Evolutionary conservation across 768 basidiomycete genomes (phyloP), one percentile per base, ranked within the genome.

Genomic region (Termitomyces sp.): DNA sequence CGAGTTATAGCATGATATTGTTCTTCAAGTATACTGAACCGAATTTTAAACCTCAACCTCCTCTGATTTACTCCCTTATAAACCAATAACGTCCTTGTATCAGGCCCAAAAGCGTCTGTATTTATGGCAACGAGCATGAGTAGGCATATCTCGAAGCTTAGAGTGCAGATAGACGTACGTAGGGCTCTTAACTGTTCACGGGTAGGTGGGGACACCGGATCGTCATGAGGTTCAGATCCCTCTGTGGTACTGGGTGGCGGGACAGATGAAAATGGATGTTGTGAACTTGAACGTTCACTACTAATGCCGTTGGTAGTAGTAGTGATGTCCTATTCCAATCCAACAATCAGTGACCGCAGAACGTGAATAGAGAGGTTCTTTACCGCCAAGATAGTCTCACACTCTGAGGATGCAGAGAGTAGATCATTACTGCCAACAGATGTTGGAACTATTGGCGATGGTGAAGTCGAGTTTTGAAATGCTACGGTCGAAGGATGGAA

Each of bases 1-100:
- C 66, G 65, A 13, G 61, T 66, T n/a, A 79, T 57, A 33, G 65
- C 63, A 42, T 67, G 28, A 63, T 68, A 72, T 7, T 70, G 63
- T 15, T 63, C 58, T 24, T 76, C 69, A 9, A 62, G 50, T 38
- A 73, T 63, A 32, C 57, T 53, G 61, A 79, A 69, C 8, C 35
- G 51, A 22, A 20, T 57, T 58, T 33, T 63, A 51, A 48, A 67
- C 44, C 18, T 64, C 57, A 2, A 13, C n/a, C n/a, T 57, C 45
- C 22, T 57, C 36, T 36, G 35, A 22, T 24, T 36, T 15, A 5
- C 15, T 57, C 56, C 56, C 22, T 57, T 38, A 11, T 36, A 46
- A 16, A 48, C 45, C 24, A 36, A 7, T 28, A 65, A 39, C 3
- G 61, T 62, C 35, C 55, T 50, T 57, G 68, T 67, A 38, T 66